A percentile compares a stretch with the other conserved stretches of the same genome.
These are phyloP conservation scores for Nicotiana knightiana DNA, from an alignment of 257 asterid genomes.

Conservation along the genomic window DNA sequence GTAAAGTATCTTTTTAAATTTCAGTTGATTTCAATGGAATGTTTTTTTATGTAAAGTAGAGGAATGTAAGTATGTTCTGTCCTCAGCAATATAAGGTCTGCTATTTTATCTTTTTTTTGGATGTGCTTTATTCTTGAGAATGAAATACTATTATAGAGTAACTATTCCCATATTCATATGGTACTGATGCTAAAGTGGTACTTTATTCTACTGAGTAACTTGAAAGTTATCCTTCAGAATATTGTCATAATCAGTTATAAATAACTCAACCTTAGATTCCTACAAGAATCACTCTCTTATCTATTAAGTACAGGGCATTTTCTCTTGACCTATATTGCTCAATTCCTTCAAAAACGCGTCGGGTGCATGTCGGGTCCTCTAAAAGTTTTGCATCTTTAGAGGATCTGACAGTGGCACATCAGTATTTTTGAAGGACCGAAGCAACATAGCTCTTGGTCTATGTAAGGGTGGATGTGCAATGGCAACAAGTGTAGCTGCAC, in stretches of 20 bases:
- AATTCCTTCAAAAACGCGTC: no score
- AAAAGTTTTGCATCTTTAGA: no score
- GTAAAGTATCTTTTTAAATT: neutral
- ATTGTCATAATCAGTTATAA: neutral
- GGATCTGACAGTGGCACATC: no score
- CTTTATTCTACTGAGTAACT: neutral
- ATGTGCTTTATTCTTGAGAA: slow-evolving; percentile 1
- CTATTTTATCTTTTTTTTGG: neutral
- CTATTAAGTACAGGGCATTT: neutral
- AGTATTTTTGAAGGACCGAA: no score
- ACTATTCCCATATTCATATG: neutral
- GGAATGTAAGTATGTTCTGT: slow-evolving; percentile 1
- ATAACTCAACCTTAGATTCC: neutral
- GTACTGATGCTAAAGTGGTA: neutral
- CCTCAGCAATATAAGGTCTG: neutral
- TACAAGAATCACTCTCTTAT: neutral
- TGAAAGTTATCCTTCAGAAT: neutral
- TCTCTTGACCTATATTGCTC: neutral
- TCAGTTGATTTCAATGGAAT: neutral
- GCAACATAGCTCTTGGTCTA: no score
- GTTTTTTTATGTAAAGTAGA: slow-evolving; percentile 3
- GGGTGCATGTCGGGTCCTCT: no score
- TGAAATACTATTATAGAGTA: neutral
- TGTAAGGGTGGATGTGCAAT: no score
- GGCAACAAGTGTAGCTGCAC: no score